Conservation (phyloP, 2,329 filamentous ascomycete genomes). For the Colletotrichum sp. region DNA sequence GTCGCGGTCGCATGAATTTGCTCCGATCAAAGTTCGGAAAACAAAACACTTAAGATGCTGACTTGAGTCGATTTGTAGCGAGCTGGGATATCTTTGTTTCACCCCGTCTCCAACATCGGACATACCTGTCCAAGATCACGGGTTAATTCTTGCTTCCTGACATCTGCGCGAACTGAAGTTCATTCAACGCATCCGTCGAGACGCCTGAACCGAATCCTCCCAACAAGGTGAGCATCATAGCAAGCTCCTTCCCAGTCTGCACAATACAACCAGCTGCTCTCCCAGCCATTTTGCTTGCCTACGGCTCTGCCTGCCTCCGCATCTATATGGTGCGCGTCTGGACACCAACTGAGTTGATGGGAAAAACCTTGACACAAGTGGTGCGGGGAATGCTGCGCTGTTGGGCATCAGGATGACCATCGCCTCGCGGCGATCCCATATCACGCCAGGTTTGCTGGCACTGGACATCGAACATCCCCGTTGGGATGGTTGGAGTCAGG, state of each 20-base stretch:
- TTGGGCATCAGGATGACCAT: conserved; percentile 2
- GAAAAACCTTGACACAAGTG: conserved; percentile 8
- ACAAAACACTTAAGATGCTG: conserved; percentile 23
- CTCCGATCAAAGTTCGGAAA: conserved; percentile 21
- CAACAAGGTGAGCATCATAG: background rate
- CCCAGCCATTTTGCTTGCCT: background rate
- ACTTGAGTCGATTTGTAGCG: conserved; percentile 19
- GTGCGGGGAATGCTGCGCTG: conserved; percentile 1
- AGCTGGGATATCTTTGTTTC: conserved; percentile 21
- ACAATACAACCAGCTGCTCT: background rate
- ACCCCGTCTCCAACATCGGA: conserved; percentile 15
- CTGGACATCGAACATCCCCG: conserved; percentile 19
- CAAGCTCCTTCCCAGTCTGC: background rate
- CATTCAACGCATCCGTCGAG: background rate
- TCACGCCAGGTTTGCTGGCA: background rate
- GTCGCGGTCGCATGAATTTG: conserved; percentile 20
- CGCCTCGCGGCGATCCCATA: background rate
- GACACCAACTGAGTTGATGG: background rate
- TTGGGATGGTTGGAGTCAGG: conserved; percentile 5
- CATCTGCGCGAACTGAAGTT: background rate
- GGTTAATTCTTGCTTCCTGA: background rate
- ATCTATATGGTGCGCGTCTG: background rate
- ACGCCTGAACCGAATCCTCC: background rate
- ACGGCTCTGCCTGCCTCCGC: background rate
- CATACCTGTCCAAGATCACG: conserved; percentile 12